Evolutionary conservation across 257 asterid genomes (phyloP).

Genomic region (Fraxinus anomala): DNA sequence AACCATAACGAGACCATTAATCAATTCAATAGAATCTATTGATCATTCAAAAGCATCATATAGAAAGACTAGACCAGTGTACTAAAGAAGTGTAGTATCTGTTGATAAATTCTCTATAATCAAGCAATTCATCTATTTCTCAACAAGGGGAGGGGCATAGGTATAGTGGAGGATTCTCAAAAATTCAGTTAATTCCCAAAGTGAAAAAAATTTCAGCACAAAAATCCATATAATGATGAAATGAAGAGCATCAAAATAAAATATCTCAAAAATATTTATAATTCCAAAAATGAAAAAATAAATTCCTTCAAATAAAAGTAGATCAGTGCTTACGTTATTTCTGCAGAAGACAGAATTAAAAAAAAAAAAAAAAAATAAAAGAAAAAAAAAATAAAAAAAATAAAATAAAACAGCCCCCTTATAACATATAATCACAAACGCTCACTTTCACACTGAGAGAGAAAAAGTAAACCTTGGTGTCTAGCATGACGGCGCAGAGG

Average conservation of each 20-base stretch:
- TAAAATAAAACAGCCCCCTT: background rate
- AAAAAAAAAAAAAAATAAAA: background rate
- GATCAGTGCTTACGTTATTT: background rate
- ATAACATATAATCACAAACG: background rate
- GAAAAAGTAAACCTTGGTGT: slow-evolving; percentile 51
- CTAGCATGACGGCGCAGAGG: slow-evolving; percentile 78
- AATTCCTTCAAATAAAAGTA: background rate
- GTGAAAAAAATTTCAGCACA: background rate
- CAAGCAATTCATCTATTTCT: background rate
- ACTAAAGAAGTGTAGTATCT: background rate
- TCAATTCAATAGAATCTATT: background rate
- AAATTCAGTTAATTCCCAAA: background rate
- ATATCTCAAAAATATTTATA: background rate
- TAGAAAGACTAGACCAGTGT: background rate
- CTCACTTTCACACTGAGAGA: background rate
- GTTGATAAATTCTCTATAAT: background rate
- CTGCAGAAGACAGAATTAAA: background rate
- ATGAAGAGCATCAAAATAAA: background rate
- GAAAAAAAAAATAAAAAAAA: background rate
- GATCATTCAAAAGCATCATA: background rate
- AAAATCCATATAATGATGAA: background rate
- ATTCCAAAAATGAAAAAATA: background rate
- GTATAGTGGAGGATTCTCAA: background rate
- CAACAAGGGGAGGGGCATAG: background rate
- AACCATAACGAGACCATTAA: background rate